A percentile compares a stretch with the other conserved stretches of the same genome.
Evolutionary conservation across 169 alveolate genomes (phyloP).

Genomic region (Eimeria acervulina): DNA sequence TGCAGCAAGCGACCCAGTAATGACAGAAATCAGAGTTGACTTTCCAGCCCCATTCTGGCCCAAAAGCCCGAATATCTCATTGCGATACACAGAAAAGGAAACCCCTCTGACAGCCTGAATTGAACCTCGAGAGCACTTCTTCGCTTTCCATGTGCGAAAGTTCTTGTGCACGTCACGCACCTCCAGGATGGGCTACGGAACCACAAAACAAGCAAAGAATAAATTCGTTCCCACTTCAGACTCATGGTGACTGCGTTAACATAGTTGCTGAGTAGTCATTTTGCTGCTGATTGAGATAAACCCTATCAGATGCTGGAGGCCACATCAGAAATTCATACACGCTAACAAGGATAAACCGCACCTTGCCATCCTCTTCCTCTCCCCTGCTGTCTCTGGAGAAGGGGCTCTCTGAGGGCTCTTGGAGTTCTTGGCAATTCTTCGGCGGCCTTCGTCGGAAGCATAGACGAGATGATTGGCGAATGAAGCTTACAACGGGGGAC

Average conservation of each 20-base stretch:
- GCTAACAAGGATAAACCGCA: not conserved
- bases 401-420: not conserved
- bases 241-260: not conserved
- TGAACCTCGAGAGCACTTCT: conserved; percentile 36
- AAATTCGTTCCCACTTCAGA: not conserved
- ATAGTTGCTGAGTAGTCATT: not conserved
- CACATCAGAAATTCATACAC: not conserved
- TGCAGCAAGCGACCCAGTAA: conserved; percentile 47
- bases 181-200: conserved; percentile 55
- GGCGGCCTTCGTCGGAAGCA: not conserved
- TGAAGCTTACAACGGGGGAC: not conserved
- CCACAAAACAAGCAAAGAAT: not conserved
- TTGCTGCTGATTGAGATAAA: not conserved
- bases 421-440: not conserved
- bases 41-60: conserved; percentile 97
- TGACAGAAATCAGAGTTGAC: conserved; percentile 90
- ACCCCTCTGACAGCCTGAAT: conserved; percentile 72
- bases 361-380: conserved; percentile 24
- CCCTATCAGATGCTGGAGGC: not conserved
- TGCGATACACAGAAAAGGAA: conserved; percentile 77
- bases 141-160: conserved; percentile 49
- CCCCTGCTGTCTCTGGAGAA: not conserved
- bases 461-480: not conserved
- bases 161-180: conserved; percentile 51
- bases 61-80: conserved; percentile 93